Evolutionary conservation across 352 stramenopile genomes (phyloP).

Genomic region (Pythium vanterpoolii): DNA sequence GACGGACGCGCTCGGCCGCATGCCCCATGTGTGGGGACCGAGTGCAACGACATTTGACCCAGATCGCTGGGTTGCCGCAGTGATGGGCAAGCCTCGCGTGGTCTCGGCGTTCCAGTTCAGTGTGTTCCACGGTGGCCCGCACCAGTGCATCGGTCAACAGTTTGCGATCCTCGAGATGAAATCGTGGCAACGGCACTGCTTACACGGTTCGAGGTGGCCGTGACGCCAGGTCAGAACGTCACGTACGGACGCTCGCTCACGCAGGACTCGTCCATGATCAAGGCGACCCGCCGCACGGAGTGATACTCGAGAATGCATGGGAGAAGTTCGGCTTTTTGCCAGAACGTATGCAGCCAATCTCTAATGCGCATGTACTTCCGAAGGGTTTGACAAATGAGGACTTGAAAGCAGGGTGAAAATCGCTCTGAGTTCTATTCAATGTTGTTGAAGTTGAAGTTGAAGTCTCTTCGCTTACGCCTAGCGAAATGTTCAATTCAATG

Average conservation of each 20-base stretch:
- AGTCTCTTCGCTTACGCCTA: too few relatives aligned
- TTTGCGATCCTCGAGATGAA: conserved; percentile 87
- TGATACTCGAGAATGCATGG: neutral
- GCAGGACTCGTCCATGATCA: conserved; percentile 17
- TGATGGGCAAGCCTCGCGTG: conserved; percentile 10
- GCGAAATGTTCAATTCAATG: too few relatives aligned
- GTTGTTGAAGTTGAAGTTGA: too few relatives aligned
- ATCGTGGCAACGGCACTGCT: conserved; percentile 56
- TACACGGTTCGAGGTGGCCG: conserved; percentile 48
- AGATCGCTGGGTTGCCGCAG: conserved; percentile 27
- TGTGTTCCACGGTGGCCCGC: conserved; percentile 43
- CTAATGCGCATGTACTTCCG: too few relatives aligned
- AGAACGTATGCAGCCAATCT: too few relatives aligned
- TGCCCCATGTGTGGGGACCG: conserved; percentile 26
- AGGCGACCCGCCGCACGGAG: neutral
- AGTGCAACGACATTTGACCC: conserved; percentile 30
- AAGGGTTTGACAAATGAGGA: too few relatives aligned
- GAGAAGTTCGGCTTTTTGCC: too few relatives aligned
- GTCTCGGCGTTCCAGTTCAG: conserved; percentile 44
- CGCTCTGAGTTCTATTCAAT: too few relatives aligned
- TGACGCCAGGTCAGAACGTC: conserved; percentile 29
- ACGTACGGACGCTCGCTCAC: conserved; percentile 54
- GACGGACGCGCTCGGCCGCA: conserved; percentile 31
- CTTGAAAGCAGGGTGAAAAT: too few relatives aligned
- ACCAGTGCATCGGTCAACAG: conserved; percentile 60